A percentile compares a stretch with the other conserved stretches of the same genome.
Conservation (phyloP, 2,329 filamentous ascomycete genomes). For the Sarocladium brachiariae region DNA sequence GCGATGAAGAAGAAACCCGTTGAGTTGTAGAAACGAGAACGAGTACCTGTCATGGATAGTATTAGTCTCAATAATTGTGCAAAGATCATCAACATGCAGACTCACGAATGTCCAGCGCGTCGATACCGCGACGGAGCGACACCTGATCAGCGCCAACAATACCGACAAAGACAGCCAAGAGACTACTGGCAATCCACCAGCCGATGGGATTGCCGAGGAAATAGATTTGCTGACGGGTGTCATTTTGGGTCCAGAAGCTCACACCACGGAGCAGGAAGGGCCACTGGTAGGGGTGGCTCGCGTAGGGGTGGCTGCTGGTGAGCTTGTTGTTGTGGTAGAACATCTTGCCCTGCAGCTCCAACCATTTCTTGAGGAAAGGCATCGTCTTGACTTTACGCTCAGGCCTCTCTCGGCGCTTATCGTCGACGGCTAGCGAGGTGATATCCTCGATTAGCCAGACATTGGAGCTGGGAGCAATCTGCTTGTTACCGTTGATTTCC, state of each 20-base stretch:
- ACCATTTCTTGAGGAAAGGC: constrained; percentile 88
- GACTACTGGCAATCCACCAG: constrained; percentile 92
- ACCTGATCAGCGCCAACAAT: constrained; percentile 91
- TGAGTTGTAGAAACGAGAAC: constrained; percentile 92
- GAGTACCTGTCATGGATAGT: constrained; percentile 62
- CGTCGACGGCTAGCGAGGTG: constrained; percentile 65
- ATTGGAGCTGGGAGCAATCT: constrained; percentile 80
- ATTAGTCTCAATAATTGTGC: neutral
- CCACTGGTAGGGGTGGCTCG: constrained; percentile 94
- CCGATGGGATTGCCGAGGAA: constrained; percentile 95
- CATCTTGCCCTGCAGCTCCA: constrained; percentile 95
- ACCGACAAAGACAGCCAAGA: constrained; percentile 88
- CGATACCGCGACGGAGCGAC: constrained; percentile 83
- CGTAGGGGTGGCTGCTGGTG: constrained; percentile 93
- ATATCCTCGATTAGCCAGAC: constrained; percentile 93
- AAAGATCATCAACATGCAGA: constrained; percentile 20
- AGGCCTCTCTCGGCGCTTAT: constrained; percentile 67
- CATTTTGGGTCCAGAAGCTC: constrained; percentile 98
- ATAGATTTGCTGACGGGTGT: constrained; percentile 94
- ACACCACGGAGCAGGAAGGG: constrained; percentile 95
- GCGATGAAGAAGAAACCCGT: constrained; percentile 98
- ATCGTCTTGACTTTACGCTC: constrained; percentile 73
- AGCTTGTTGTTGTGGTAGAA: constrained; percentile 99
- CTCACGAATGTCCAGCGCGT: constrained; percentile 90
- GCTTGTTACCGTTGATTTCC: constrained; percentile 99